Evolutionary conservation across 2,329 filamentous ascomycete genomes (phyloP).

Genomic region (Amylocarpus encephaloides): DNA sequence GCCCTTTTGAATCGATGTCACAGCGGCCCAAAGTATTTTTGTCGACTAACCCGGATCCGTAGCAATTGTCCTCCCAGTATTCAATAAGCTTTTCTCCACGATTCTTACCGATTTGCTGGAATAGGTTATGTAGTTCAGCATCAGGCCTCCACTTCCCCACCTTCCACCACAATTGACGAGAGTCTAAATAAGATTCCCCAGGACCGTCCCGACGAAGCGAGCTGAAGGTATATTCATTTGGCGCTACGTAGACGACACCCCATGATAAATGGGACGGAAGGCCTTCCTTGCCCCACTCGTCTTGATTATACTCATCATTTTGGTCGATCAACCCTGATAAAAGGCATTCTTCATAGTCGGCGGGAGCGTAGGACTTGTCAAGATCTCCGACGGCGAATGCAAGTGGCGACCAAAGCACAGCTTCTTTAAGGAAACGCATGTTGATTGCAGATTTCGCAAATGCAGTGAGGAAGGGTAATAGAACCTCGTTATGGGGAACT

Average conservation of each 20-base stretch:
- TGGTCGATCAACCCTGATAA: neutral
- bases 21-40: neutral
- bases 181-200: neutral
- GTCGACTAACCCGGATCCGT: neutral
- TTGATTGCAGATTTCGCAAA: neutral
- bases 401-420: neutral
- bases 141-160: neutral
- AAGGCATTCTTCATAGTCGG: neutral
- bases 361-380: neutral
- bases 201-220: neutral
- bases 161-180: neutral
- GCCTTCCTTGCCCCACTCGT: neutral
- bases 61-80: neutral
- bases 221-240: neutral
- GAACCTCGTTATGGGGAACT: neutral
- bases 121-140: neutral
- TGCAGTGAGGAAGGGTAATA: neutral
- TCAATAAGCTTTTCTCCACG: neutral
- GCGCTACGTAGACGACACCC: neutral
- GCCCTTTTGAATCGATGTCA: no score
- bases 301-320: neutral
- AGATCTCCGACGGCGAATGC: neutral
- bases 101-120: neutral
- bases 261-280: neutral
- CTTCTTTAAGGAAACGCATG: neutral